Conservation (phyloP, 176 grass and related monocot species). For the Lolium multiflorum region DNA sequence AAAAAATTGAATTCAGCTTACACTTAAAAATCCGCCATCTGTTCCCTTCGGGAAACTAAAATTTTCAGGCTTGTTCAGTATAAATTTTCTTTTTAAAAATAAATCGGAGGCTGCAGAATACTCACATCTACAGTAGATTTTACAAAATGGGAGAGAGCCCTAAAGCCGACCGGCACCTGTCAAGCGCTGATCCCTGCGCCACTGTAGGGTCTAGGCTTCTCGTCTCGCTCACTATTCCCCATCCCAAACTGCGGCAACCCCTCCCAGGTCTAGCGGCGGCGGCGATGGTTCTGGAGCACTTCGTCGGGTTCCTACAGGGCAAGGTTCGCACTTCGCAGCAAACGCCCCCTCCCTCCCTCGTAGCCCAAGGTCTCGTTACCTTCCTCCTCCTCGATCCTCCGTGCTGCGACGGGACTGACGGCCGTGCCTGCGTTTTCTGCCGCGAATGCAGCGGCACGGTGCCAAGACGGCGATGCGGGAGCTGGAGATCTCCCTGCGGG, state of each 20-base stretch:
- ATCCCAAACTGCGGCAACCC: background rate
- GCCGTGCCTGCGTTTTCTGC: background rate
- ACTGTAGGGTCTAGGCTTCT: background rate
- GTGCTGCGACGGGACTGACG: background rate
- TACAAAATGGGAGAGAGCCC: no score
- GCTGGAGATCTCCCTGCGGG: slow-evolving; percentile 2
- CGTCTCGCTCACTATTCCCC: background rate
- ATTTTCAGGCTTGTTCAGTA: no score
- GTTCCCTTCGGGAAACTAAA: no score
- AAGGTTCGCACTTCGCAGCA: background rate
- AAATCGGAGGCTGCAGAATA: no score
- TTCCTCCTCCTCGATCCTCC: background rate
- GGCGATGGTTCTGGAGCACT: background rate
- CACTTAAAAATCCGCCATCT: no score
- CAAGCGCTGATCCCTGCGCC: no score
- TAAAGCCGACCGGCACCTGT: no score
- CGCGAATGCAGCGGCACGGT: background rate
- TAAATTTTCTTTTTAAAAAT: no score
- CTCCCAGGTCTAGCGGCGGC: background rate
- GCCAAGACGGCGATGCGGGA: background rate
- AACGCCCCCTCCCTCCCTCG: background rate
- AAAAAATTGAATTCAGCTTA: no score
- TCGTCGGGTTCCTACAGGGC: background rate
- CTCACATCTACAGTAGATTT: no score
- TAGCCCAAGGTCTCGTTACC: background rate